phyloP scores from a whole-genome alignment of 306 rosid species.

The Herpetospermum pedunculosum region DNA sequence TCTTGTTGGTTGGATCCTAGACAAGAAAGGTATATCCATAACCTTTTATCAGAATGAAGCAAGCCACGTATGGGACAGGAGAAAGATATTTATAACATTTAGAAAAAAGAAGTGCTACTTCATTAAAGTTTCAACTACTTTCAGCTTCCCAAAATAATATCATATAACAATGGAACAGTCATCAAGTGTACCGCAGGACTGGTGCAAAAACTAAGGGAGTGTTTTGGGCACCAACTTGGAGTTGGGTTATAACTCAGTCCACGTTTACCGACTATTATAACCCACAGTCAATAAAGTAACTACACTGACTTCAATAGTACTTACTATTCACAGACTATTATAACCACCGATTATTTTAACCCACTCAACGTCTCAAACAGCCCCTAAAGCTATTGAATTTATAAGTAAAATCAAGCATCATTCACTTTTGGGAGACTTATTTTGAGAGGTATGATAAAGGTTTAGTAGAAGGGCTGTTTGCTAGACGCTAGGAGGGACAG shows the following conservation, averaged over 20 bases:
- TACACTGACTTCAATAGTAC: too few species aligned
- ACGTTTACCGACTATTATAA: too few species aligned
- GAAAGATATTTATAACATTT: not conserved
- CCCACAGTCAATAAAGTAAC: too few species aligned
- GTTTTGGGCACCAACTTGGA: too few species aligned
- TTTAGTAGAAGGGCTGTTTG: not conserved
- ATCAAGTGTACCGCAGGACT: not conserved
- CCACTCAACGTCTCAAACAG: too few species aligned
- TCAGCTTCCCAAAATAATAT: not conserved
- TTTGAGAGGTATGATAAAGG: not conserved
- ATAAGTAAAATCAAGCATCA: not conserved
- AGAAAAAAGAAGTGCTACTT: constrained; percentile 4
- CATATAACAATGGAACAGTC: not conserved
- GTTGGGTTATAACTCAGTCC: too few species aligned
- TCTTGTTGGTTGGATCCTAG: constrained; percentile 77
- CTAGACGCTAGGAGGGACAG: not conserved
- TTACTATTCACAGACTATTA: too few species aligned
- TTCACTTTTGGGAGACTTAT: not conserved
- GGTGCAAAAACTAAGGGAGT: not conserved
- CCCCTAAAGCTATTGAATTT: not conserved
- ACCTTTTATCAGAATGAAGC: constrained; percentile 8
- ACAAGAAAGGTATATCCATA: not conserved
- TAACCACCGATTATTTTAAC: too few species aligned
- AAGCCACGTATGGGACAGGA: not conserved
- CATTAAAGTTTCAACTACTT: not conserved